Percentiles rank a stretch among this genome's conserved stretches.
phyloP scores from a whole-genome alignment of 306 rosid genomes.

The Quercus cerris region DNA sequence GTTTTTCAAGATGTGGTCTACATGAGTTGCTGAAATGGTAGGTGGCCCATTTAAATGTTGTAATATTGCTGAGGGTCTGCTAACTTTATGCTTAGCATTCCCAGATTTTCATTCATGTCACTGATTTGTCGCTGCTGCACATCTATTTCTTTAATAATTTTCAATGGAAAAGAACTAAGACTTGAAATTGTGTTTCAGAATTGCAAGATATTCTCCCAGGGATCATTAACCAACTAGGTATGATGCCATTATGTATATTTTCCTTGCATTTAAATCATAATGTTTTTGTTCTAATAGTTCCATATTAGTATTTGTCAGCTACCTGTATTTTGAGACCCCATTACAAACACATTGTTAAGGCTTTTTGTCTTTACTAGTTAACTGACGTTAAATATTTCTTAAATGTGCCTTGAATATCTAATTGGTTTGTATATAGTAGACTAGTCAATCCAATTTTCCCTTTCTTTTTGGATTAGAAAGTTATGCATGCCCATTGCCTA shows the following conservation, averaged over 20 bases:
- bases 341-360: background rate
- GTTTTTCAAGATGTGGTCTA: background rate
- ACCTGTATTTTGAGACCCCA: no score
- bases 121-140: background rate
- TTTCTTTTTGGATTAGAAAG: no score
- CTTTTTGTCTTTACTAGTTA: no score
- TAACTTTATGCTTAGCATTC: background rate
- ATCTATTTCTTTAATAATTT: background rate
- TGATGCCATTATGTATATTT: background rate
- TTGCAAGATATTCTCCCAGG: conserved; percentile 97
- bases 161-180: background rate
- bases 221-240: conserved; percentile 90
- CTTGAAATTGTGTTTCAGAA: conserved; percentile 42
- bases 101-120: background rate
- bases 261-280: background rate
- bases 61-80: background rate
- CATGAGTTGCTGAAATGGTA: background rate
- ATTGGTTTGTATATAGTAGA: no score
- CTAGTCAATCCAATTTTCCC: no score
- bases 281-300: background rate
- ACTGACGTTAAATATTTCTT: no score
- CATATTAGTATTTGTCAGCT: background rate
- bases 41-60: background rate
- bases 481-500: no score
- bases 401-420: no score